These are phyloP conservation scores for Papiliotrema flavescens DNA, from an alignment of 1,284 basidiomycete genomes.

Conservation along the genomic window DNA sequence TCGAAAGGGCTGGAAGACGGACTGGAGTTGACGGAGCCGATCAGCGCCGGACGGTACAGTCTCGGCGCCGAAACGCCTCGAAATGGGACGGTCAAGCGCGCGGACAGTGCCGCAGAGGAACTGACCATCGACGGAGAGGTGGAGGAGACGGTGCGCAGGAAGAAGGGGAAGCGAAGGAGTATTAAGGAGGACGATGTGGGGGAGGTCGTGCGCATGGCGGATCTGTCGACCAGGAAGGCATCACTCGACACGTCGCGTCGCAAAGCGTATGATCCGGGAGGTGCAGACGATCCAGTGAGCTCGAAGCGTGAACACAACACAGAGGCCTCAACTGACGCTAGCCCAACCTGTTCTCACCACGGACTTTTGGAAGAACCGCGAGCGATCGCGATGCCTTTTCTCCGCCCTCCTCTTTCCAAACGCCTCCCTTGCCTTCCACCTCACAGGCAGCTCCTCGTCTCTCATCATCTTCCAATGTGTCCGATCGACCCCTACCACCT, in stretches of 20 bases:
- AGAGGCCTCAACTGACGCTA: neutral
- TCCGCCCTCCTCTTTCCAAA: neutral
- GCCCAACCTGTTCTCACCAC: conserved; percentile 14
- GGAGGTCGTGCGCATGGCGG: conserved; percentile 29
- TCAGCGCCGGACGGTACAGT: neutral
- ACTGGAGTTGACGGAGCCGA: neutral
- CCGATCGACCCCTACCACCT: conserved; percentile 33
- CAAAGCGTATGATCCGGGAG: conserved; percentile 6
- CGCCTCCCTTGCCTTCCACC: neutral
- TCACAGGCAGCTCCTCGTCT: neutral
- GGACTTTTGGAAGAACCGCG: conserved; percentile 27
- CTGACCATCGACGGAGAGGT: conserved; percentile 29
- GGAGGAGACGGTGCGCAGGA: conserved; percentile 17
- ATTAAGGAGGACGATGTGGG: conserved; percentile 11
- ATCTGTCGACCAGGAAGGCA: conserved; percentile 16
- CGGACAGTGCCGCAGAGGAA: conserved; percentile 8
- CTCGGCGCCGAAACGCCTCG: neutral
- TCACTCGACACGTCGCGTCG: neutral
- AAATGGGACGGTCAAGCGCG: neutral
- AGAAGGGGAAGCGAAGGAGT: conserved; percentile 22
- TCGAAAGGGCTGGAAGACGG: neutral
- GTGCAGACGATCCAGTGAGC: neutral
- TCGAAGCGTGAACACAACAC: no score
- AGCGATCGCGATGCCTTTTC: conserved; percentile 10
- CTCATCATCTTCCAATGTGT: neutral